Conservation (phyloP, 2,329 filamentous ascomycete species). For the Colletotrichum cordylinicola region DNA sequence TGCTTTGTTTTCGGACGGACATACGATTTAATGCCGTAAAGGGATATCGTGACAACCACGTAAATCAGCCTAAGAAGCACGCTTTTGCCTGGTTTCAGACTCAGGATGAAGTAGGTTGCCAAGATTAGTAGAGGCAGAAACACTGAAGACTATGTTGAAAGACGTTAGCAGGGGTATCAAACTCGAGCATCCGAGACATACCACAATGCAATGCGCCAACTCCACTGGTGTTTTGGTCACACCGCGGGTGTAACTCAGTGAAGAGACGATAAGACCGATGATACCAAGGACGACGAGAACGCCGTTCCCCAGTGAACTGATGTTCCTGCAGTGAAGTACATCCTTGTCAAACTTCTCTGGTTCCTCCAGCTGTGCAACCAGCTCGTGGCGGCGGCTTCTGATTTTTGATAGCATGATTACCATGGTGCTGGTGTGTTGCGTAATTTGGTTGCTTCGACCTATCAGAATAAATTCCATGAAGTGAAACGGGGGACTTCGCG, state of each 20-base stretch:
- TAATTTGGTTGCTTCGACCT: background rate
- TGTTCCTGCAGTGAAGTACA: background rate
- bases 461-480: background rate
- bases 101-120: background rate
- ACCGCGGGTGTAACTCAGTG: background rate
- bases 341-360: background rate
- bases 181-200: background rate
- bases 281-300: background rate
- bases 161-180: fast-evolving
- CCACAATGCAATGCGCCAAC: background rate
- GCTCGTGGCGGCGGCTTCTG: background rate
- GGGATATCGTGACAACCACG: background rate
- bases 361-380: background rate
- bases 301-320: background rate
- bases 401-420: fast-evolving
- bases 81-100: background rate
- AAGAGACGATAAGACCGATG: background rate
- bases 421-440: background rate
- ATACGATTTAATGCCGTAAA: background rate
- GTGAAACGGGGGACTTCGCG: fast-evolving
- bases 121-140: background rate
- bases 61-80: background rate
- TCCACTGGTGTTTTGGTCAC: background rate
- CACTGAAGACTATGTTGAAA: background rate
- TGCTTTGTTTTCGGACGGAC: background rate